Conservation (phyloP, 2,329 filamentous ascomycete genomes). For the Tolypocladium album region DNA sequence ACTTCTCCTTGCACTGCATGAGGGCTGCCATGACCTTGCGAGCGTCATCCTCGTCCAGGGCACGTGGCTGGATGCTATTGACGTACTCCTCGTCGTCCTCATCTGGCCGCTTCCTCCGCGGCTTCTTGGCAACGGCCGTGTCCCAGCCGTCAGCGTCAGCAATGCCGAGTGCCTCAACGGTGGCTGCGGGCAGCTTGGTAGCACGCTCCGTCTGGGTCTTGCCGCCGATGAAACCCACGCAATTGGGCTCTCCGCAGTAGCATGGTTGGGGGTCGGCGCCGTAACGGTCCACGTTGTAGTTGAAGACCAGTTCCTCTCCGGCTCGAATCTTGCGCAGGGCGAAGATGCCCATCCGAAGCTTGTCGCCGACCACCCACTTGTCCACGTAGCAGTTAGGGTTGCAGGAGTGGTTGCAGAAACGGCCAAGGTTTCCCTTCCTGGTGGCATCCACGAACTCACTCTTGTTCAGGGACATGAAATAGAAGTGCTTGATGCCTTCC, state of each 20-base stretch:
- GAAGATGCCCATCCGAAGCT: slow-evolving; percentile 98
- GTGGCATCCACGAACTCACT: slow-evolving; percentile 97
- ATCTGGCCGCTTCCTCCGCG: slow-evolving; percentile 80
- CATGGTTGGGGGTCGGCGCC: slow-evolving; percentile 94
- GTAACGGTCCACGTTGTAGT: slow-evolving; percentile 98
- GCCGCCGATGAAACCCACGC: slow-evolving; percentile 91
- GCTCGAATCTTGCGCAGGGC: slow-evolving; percentile 73
- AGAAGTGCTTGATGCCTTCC: slow-evolving; percentile 97
- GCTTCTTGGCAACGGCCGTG: slow-evolving; percentile 77
- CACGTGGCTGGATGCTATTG: slow-evolving; percentile 72
- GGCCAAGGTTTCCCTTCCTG: slow-evolving; percentile 87
- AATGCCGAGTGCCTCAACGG: slow-evolving; percentile 91
- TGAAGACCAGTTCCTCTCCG: slow-evolving; percentile 94
- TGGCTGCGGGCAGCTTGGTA: slow-evolving; percentile 80
- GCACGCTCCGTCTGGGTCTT: slow-evolving; percentile 95
- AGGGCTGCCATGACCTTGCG: slow-evolving; percentile 93
- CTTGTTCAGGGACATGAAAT: slow-evolving; percentile 98
- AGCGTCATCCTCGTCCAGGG: slow-evolving; percentile 71
- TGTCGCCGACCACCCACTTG: slow-evolving; percentile 97
- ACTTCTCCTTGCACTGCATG: slow-evolving; percentile 98
- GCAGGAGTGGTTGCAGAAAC: slow-evolving; percentile 98
- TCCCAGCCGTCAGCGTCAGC: slow-evolving; percentile 91
- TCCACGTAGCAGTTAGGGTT: slow-evolving; percentile 98
- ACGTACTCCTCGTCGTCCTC: slow-evolving; percentile 96
- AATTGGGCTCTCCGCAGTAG: slow-evolving; percentile 91